phyloP scores from a whole-genome alignment of 140 eudicot species.

The Cichorium intybus region DNA sequence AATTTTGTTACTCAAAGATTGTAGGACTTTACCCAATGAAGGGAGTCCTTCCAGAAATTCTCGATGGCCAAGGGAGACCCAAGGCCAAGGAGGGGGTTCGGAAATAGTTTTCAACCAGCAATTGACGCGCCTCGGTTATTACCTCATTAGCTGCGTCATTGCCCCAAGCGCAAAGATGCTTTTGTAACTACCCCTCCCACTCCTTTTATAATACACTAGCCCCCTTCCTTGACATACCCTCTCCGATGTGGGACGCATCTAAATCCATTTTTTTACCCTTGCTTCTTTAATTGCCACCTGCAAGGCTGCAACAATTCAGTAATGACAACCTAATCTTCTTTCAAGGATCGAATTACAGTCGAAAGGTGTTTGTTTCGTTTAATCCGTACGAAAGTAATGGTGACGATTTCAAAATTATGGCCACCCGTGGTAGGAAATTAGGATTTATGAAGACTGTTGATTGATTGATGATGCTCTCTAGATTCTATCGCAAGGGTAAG shows the following conservation, averaged over 20 bases:
- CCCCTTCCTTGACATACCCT: not conserved
- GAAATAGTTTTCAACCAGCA: slow-evolving; percentile 67
- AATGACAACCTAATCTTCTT: too few species aligned
- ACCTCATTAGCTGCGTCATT: slow-evolving; percentile 64
- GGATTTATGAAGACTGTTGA: too few species aligned
- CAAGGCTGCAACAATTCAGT: too few species aligned
- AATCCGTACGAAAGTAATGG: too few species aligned
- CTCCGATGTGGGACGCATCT: slow-evolving; percentile 17
- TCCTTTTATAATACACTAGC: not conserved
- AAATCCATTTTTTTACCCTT: too few species aligned
- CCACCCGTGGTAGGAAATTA: too few species aligned
- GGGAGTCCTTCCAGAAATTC: slow-evolving; percentile 45
- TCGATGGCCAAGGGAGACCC: slow-evolving; percentile 44
- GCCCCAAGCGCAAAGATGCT: slow-evolving; percentile 60
- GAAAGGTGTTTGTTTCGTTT: too few species aligned
- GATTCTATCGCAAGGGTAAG: too few species aligned
- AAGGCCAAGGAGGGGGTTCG: slow-evolving; percentile 58
- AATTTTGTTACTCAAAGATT: not conserved
- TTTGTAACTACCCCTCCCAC: not conserved
- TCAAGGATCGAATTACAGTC: too few species aligned
- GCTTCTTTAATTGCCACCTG: not conserved
- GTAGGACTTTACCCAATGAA: slow-evolving; percentile 23
- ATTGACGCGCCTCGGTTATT: slow-evolving; percentile 55
- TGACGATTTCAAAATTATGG: too few species aligned
- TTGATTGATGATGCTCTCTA: too few species aligned